Evolutionary conservation across 345 rosid species (phyloP).

Genomic region (Brassica incana): DNA sequence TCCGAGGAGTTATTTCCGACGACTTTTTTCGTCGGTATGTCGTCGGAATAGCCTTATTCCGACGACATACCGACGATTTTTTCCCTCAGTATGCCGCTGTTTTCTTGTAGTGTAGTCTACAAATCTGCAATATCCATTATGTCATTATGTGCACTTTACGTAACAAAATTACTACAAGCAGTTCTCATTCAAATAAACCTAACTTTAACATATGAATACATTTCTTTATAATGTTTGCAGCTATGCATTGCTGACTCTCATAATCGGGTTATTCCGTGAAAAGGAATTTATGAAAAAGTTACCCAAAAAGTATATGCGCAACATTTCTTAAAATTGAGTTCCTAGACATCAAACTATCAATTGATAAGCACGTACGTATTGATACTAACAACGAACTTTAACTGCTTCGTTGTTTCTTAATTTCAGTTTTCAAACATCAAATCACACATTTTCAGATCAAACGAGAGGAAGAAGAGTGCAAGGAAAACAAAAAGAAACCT

Average conservation of each 20-base stretch:
- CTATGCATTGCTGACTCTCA: not conserved
- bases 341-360: not conserved
- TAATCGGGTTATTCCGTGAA: not conserved
- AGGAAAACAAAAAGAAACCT: constrained; percentile 16
- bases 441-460: constrained; percentile 11
- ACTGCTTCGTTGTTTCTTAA: constrained; percentile 1
- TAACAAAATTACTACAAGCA: not conserved
- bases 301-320: not conserved
- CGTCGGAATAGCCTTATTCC: too few species aligned
- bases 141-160: not conserved
- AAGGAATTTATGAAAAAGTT: not conserved
- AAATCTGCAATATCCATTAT: not conserved
- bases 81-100: too few species aligned
- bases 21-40: too few species aligned
- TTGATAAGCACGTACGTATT: not conserved
- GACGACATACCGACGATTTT: too few species aligned
- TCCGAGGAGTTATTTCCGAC: too few species aligned
- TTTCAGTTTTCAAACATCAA: constrained; percentile 16
- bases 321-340: too few species aligned
- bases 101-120: too few species aligned
- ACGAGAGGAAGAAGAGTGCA: constrained; percentile 14
- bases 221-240: too few species aligned
- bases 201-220: not conserved
- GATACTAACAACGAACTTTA: constrained; percentile 2
- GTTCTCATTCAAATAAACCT: not conserved